Evolutionary conservation across 768 basidiomycete genomes (phyloP), one percentile per base, ranked within the genome.

Genomic region (Tricholoma saponaceum): DNA sequence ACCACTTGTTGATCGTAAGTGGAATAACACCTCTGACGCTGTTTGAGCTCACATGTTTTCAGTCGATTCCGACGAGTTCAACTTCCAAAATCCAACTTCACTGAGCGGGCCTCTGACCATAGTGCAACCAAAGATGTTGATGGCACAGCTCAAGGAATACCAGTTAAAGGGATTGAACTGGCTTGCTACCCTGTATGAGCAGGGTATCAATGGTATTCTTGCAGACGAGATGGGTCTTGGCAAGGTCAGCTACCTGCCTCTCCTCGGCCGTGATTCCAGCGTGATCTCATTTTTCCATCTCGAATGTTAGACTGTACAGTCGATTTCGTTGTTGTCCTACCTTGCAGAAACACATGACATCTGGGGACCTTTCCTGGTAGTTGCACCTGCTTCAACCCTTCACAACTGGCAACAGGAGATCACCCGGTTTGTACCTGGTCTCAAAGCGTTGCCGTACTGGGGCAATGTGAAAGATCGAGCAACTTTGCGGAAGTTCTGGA

Each of bases 331-430:
- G 5, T 79, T 99, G 47, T 92, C 95, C 6, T 96, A 98, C 72
- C 85, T 99, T 14, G 95, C 96, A 1, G 97, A 99, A 75, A 86
- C 86, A 0, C 97, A 98, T 68, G 92, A 98, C 67, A 97, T 98
- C 58, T 99, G 97, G 97, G 97, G 97, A 0, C 97, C 97, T 12
- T 99, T 99, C 79, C 81, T 99, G 20, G 95, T 99, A 51, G 95
- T 99, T 39, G 94, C 97, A 1, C 97, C 97, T 5, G 90, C 94
- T 2, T 97, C 96, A 5, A 99, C 97, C 0, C 78, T 99, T 58
- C 96, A 98, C 72, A 98, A 98, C 67, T 99, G 97, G 97, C 96
- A 98, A 69, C 97, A 98, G 68, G 97, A 99, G 70, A 79, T 99
- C 55, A 91, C 95, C 16, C 88, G 95, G 23, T 99, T 99, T 68